These are phyloP conservation scores for Ophioceras dolichostomum DNA, from an alignment of 2,329 filamentous ascomycete species.

Conservation along the genomic window DNA sequence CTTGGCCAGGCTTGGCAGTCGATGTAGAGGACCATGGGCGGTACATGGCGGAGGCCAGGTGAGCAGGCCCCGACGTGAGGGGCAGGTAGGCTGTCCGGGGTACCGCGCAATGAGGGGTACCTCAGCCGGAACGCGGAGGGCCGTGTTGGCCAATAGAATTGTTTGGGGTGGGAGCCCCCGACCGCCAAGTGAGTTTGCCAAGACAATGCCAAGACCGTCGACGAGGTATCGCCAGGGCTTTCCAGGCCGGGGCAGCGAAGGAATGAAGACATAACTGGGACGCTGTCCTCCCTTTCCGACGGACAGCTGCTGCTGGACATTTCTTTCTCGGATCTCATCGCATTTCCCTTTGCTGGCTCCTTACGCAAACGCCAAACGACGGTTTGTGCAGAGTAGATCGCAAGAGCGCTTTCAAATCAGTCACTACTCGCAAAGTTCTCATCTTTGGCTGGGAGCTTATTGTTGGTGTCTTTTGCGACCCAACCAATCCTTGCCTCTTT, in stretches of 20 bases:
- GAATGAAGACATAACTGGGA: conserved; percentile 18
- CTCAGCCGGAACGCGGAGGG: conserved; percentile 6
- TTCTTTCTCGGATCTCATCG: neutral
- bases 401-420: no score
- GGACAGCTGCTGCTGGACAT: neutral
- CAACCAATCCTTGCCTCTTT: no score
- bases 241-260: neutral
- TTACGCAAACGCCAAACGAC: no score
- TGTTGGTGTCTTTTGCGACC: no score
- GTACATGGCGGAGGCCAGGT: no score
- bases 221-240: neutral
- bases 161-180: conserved; percentile 17
- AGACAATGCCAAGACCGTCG: conserved; percentile 12
- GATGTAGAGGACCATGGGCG: no score
- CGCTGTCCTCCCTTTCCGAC: conserved; percentile 9
- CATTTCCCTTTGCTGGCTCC: no score
- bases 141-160: conserved; percentile 10
- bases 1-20: conserved; percentile 15
- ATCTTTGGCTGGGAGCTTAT: no score
- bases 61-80: no score
- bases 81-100: no score
- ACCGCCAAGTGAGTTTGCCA: conserved; percentile 15
- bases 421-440: no score
- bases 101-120: conserved; percentile 9
- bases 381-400: no score